A percentile compares a stretch with the other conserved stretches of the same genome.
phyloP scores from a whole-genome alignment of 2,329 filamentous ascomycete species.

The Pseudogymnoascus sp. region DNA sequence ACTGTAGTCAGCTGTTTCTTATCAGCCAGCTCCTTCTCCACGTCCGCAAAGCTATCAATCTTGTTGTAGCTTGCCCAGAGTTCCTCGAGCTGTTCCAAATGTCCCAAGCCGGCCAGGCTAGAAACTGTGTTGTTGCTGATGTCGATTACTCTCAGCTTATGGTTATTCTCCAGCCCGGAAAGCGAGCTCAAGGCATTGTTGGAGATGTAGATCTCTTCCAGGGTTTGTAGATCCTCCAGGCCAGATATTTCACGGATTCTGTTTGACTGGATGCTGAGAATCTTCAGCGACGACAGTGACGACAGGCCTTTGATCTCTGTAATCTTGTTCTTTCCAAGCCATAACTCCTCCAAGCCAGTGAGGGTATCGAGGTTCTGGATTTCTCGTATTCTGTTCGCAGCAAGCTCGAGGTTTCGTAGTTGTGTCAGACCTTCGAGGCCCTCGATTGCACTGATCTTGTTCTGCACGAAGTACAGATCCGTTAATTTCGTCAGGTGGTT shows the following conservation, averaged over 20 bases:
- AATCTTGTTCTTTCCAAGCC: conserved; percentile 96
- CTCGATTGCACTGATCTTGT: conserved; percentile 86
- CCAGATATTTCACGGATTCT: conserved; percentile 73
- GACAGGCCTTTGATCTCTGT: conserved; percentile 69
- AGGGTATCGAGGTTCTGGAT: conserved; percentile 78
- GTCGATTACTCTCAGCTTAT: conserved; percentile 69
- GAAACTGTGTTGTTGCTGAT: conserved; percentile 81
- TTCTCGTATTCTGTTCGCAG: conserved; percentile 83
- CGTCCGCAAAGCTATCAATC: conserved; percentile 69
- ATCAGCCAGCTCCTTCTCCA: conserved; percentile 69
- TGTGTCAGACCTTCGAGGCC: conserved; percentile 67
- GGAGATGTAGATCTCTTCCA: conserved; percentile 92
- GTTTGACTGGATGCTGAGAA: conserved; percentile 93
- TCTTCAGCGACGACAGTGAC: conserved; percentile 69
- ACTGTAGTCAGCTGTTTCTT: conserved; percentile 80
- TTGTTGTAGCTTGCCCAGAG: conserved; percentile 92
- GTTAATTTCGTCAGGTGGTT: conserved; percentile 67
- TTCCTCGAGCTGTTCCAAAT: conserved; percentile 69
- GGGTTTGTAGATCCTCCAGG: conserved; percentile 61
- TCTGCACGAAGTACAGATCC: conserved; percentile 88
- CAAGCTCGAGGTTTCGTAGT: conserved; percentile 79
- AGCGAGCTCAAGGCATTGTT: conserved; percentile 83
- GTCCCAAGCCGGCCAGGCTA: conserved; percentile 63
- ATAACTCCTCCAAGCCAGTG: conserved; percentile 74
- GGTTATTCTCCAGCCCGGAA: conserved; percentile 60